Conservation (phyloP, 192 early-diverging fungal genomes). For the Coemansia sp. region DNA sequence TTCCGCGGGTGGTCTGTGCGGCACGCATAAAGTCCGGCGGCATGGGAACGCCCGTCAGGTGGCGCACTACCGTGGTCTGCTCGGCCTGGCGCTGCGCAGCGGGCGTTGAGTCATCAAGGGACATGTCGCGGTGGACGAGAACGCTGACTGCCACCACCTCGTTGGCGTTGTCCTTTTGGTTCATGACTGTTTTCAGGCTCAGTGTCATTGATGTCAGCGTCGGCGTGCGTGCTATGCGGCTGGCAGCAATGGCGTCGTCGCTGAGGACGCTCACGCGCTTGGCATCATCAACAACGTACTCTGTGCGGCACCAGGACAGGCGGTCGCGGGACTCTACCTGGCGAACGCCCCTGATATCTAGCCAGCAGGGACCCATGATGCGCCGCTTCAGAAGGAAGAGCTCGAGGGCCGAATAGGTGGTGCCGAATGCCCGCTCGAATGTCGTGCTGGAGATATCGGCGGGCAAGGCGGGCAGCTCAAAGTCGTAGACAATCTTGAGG, state of each 20-base stretch:
- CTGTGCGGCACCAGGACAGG: slow-evolving; percentile 87
- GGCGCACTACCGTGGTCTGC: slow-evolving; percentile 73
- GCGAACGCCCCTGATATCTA: slow-evolving; percentile 62
- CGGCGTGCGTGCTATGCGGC: slow-evolving; percentile 56
- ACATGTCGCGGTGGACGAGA: slow-evolving; percentile 69
- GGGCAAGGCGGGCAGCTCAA: slow-evolving; percentile 56
- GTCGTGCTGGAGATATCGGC: slow-evolving; percentile 62
- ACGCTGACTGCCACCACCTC: slow-evolving; percentile 83
- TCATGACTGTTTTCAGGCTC: slow-evolving; percentile 80
- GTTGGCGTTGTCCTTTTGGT: slow-evolving; percentile 76
- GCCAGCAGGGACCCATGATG: slow-evolving; percentile 97
- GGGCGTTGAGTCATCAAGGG: slow-evolving; percentile 57
- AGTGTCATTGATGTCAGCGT: slow-evolving; percentile 85
- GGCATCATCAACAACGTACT: slow-evolving; percentile 66
- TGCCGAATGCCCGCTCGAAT: slow-evolving; percentile 87
- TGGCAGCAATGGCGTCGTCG: slow-evolving; percentile 56
- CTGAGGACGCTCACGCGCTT: slow-evolving; percentile 62
- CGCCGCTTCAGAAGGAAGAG: slow-evolving; percentile 89
- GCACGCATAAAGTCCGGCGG: slow-evolving; percentile 77
- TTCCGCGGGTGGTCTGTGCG: slow-evolving; percentile 27
- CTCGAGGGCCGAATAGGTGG: slow-evolving; percentile 84
- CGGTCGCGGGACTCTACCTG: slow-evolving; percentile 35
- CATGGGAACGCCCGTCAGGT: slow-evolving; percentile 66
- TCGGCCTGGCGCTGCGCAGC: slow-evolving; percentile 47
- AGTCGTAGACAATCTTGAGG: slow-evolving; percentile 83